Conservation (phyloP, 2,329 filamentous ascomycete genomes). For the Trichoderma polysporum region DNA sequence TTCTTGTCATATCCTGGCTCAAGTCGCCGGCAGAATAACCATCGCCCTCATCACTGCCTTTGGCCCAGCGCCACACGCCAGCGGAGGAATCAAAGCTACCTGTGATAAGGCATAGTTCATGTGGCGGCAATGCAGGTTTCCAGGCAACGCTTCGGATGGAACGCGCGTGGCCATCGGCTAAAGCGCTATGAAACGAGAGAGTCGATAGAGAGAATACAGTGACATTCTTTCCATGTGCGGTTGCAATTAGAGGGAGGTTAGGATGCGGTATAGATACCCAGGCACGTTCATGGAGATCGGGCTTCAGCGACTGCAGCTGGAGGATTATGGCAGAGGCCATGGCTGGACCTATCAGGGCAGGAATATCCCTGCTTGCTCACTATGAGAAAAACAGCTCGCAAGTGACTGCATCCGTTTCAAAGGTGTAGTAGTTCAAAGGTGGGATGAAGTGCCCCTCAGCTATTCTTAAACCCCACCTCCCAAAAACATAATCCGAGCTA, state of each 20-base stretch:
- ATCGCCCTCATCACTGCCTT: conserved; percentile 45
- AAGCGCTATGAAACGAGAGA: conserved; percentile 73
- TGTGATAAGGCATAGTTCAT: conserved; percentile 78
- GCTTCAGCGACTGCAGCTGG: conserved; percentile 52
- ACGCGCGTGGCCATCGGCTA: conserved; percentile 86
- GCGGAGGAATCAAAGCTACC: conserved; percentile 93
- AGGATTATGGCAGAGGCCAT: conserved; percentile 34
- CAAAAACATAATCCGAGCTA: no score
- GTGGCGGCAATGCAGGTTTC: conserved; percentile 68
- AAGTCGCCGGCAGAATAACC: conserved; percentile 28
- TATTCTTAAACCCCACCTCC: neutral
- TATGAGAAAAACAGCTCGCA: neutral
- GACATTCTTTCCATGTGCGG: conserved; percentile 81
- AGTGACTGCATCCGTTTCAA: neutral
- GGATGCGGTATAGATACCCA: conserved; percentile 88
- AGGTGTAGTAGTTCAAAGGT: neutral
- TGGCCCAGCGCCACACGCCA: conserved; percentile 71
- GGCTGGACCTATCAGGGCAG: neutral
- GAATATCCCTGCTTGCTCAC: neutral
- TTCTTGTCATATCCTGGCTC: conserved; percentile 44
- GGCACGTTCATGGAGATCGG: conserved; percentile 66
- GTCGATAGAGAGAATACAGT: conserved; percentile 85
- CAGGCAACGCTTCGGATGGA: conserved; percentile 84
- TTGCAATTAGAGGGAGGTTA: conserved; percentile 82
- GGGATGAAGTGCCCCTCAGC: conserved; percentile 4